Percentiles rank a stretch among this genome's conserved stretches.
Evolutionary conservation across 768 basidiomycete genomes (phyloP).

Genomic region (Lyophyllum semitale): DNA sequence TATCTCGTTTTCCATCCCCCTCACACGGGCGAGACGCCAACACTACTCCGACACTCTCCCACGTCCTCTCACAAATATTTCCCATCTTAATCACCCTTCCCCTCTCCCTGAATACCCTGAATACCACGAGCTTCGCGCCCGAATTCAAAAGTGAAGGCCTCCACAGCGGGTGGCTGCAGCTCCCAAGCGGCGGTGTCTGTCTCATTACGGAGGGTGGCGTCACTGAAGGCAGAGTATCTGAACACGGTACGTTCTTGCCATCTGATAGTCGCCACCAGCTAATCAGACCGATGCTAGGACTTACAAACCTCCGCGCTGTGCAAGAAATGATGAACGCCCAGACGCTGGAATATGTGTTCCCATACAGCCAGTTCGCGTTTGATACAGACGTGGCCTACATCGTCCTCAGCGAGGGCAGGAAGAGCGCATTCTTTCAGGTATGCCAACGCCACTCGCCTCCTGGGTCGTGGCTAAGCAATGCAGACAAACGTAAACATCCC

Average conservation of each 20-base stretch:
- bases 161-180: conserved; percentile 73
- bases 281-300: conserved; percentile 39
- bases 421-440: conserved; percentile 76
- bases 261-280: neutral
- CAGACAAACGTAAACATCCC: conserved; percentile 65
- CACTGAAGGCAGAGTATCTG: conserved; percentile 65
- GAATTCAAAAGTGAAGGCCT: conserved; percentile 73
- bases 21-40: conserved; percentile 20
- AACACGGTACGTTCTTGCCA: conserved; percentile 45
- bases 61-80: conserved; percentile 58
- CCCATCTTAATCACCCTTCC: conserved; percentile 58
- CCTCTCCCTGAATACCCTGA: conserved; percentile 64
- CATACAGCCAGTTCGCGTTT: conserved; percentile 73
- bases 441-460: neutral
- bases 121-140: conserved; percentile 58
- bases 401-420: conserved; percentile 60
- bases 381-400: conserved; percentile 73
- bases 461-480: neutral
- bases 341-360: conserved; percentile 73
- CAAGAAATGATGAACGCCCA: conserved; percentile 69
- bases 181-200: conserved; percentile 60
- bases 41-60: conserved; percentile 48
- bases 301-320: conserved; percentile 61
- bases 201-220: conserved; percentile 69
- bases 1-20: conserved; percentile 59